Evolutionary conservation across 176 grass and related monocot genomes (phyloP).

Genomic region (Oropetium thomaeum): DNA sequence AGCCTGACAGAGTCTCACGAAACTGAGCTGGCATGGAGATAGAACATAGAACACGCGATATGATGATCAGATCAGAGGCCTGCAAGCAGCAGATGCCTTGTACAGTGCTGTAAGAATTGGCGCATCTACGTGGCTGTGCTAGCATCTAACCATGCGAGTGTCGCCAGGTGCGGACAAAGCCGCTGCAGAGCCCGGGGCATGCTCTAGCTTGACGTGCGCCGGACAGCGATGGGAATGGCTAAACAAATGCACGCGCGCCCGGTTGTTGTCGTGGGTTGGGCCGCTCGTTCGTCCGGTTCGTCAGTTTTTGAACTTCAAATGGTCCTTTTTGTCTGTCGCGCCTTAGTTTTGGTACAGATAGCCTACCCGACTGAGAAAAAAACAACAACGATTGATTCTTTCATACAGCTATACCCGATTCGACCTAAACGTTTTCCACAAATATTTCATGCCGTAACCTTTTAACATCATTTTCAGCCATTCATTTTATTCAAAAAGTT

Average conservation of each 20-base stretch:
- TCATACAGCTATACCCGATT: background rate
- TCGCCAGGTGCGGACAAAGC: slow-evolving; percentile 18
- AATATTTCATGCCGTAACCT: no score
- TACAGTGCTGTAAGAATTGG: background rate
- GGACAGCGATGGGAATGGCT: slow-evolving; percentile 9
- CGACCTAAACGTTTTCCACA: background rate
- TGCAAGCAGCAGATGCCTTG: background rate
- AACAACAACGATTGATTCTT: background rate
- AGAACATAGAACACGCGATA: no score
- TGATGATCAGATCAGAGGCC: background rate
- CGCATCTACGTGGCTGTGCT: background rate
- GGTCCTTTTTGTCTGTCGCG: background rate
- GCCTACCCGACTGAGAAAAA: background rate
- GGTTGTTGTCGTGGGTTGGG: slow-evolving; percentile 9
- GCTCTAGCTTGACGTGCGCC: background rate
- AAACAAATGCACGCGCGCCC: slow-evolving; percentile 35
- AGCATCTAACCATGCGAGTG: slow-evolving; percentile 2
- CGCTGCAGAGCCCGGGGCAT: background rate
- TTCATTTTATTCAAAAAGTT: no score
- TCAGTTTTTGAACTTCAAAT: background rate
- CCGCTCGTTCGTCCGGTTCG: background rate
- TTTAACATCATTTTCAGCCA: no score
- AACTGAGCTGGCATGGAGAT: no score
- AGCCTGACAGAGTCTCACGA: no score
- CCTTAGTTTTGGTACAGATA: background rate